A percentile compares a stretch with the other conserved stretches of the same genome.
phyloP scores from a whole-genome alignment of 257 asterid genomes.

The Gentiana straminea region DNA sequence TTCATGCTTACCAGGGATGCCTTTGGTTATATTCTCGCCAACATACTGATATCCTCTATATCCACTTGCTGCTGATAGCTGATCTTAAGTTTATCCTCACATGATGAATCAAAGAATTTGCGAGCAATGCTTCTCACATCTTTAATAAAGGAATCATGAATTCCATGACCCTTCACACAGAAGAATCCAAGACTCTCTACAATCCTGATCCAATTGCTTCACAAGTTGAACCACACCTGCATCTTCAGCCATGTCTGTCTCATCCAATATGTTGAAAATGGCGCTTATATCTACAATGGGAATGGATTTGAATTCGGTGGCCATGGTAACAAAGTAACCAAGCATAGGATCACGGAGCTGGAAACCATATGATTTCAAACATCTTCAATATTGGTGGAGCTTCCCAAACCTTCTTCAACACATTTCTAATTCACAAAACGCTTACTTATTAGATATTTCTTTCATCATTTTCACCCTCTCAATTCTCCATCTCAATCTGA shows the following conservation, averaged over 20 bases:
- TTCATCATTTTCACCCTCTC: too few relatives aligned
- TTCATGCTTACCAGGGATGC: conserved; percentile 81
- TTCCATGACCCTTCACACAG: conserved; percentile 83
- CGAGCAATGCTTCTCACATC: conserved; percentile 54
- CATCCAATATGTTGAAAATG: conserved; percentile 62
- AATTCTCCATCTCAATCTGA: too few relatives aligned
- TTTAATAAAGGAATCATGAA: conserved; percentile 43
- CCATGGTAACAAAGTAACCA: too few relatives aligned
- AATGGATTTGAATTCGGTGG: conserved; percentile 71
- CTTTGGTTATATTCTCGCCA: conserved; percentile 74
- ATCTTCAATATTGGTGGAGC: too few relatives aligned
- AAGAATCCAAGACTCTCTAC: conserved; percentile 77
- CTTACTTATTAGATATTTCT: too few relatives aligned
- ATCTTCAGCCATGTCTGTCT: conserved; percentile 48
- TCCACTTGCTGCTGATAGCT: conserved; percentile 67
- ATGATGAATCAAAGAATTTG: conserved; percentile 53
- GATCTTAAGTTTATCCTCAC: conserved; percentile 63
- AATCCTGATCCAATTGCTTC: conserved; percentile 57
- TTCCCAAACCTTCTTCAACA: too few relatives aligned
- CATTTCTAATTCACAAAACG: too few relatives aligned
- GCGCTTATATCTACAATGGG: conserved; percentile 69
- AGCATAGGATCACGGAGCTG: too few relatives aligned
- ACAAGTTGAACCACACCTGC: conserved; percentile 56
- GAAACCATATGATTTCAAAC: too few relatives aligned
- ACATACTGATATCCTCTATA: conserved; percentile 88